These are phyloP conservation scores for Hygrophorus russula DNA, from an alignment of 768 basidiomycete genomes.

Conservation along the genomic window DNA sequence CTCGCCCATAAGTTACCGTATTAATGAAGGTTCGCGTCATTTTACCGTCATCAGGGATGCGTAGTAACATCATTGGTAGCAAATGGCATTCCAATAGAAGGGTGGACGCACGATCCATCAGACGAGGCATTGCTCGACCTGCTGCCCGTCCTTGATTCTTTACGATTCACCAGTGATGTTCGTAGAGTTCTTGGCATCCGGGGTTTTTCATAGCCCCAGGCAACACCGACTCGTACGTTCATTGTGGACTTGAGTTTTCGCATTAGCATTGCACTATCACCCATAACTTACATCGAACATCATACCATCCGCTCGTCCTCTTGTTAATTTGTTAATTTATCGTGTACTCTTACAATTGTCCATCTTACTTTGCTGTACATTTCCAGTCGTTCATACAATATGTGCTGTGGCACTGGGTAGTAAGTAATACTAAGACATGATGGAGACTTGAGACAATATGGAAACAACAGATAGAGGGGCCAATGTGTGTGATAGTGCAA, in stretches of 20 bases:
- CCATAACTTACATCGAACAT: constrained; percentile 20
- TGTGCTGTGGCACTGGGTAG: neutral
- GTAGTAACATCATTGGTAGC: constrained; percentile 33
- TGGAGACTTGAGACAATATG: constrained; percentile 9
- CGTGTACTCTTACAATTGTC: constrained; percentile 1
- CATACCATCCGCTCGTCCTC: constrained; percentile 15
- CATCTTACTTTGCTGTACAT: constrained; percentile 11
- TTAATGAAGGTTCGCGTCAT: constrained; percentile 71
- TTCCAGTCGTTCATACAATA: neutral
- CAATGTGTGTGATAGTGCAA: constrained; percentile 13
- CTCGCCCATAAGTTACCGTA: constrained; percentile 83
- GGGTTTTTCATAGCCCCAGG: constrained; percentile 10
- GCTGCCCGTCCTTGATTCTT: constrained; percentile 87
- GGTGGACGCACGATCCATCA: constrained; percentile 95
- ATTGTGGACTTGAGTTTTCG: constrained; percentile 18
- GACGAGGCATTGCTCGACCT: constrained; percentile 96
- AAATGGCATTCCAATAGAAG: constrained; percentile 98
- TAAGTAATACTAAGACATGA: constrained; percentile 7
- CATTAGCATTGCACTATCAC: constrained; percentile 14
- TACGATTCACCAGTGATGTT: constrained; percentile 94
- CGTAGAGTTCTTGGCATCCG: constrained; percentile 76
- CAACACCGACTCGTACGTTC: neutral
- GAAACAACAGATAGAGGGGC: constrained; percentile 12
- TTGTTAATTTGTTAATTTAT: constrained; percentile 15
- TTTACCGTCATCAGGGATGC: neutral